Conservation (phyloP, 345 rosid species). For the Acer negundo region DNA sequence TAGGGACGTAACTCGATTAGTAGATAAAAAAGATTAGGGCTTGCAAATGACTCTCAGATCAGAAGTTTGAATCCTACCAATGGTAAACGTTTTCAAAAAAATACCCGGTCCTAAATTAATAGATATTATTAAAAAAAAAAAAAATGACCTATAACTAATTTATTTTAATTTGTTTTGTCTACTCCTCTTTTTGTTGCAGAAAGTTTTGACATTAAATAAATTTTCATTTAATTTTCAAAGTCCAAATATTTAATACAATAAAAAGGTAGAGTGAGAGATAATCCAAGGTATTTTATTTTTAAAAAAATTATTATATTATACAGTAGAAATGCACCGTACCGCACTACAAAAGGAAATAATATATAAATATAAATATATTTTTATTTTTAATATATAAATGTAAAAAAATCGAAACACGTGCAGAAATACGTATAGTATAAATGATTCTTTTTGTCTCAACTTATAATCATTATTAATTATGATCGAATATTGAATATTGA, state of each 20-base stretch:
- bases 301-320: neutral
- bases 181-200: neutral
- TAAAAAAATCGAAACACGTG: neutral
- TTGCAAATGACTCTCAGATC: too few relatives aligned
- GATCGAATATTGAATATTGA: neutral
- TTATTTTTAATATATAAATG: neutral
- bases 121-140: too few relatives aligned
- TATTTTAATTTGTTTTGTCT: too few relatives aligned
- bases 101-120: too few relatives aligned
- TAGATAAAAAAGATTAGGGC: too few relatives aligned
- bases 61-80: too few relatives aligned
- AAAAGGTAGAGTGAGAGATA: conserved; percentile 7
- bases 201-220: neutral
- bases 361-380: neutral
- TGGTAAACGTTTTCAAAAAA: too few relatives aligned
- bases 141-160: too few relatives aligned
- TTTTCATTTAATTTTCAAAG: neutral
- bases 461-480: conserved; percentile 16
- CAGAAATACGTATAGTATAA: conserved; percentile 1
- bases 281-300: neutral
- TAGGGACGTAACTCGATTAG: too few relatives aligned
- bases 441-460: conserved; percentile 10
- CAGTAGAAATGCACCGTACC: conserved; percentile 17
- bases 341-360: neutral
- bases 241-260: neutral